phyloP scores from a whole-genome alignment of 139 green algal species.

The Micractinium sp. region DNA sequence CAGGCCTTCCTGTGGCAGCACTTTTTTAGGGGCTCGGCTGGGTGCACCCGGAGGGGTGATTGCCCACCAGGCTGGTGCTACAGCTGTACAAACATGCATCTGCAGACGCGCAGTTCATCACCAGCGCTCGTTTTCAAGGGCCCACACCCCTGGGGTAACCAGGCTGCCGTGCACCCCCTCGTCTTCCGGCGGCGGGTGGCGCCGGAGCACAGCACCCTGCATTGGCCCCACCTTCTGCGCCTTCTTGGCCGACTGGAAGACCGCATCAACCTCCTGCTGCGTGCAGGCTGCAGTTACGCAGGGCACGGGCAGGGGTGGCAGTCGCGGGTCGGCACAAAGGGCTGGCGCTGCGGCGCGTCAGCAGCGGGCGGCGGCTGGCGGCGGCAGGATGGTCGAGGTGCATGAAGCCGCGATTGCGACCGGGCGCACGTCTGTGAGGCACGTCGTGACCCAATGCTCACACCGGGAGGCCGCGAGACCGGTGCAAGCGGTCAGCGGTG shows the following conservation, averaged over 20 bases:
- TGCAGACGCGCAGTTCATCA: too few relatives aligned
- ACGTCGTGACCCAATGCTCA: not conserved
- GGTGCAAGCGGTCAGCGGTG: not conserved
- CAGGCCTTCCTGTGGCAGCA: too few relatives aligned
- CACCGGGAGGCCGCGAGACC: not conserved
- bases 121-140: not conserved
- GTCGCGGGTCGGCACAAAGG: not conserved
- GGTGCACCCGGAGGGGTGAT: too few relatives aligned
- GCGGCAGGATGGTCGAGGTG: not conserved
- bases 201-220: too few relatives aligned
- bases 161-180: too few relatives aligned
- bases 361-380: not conserved
- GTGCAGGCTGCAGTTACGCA: slow-evolving; percentile 80
- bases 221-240: slow-evolving; percentile 71
- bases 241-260: slow-evolving; percentile 78
- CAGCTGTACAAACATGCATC: too few relatives aligned
- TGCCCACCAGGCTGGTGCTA: too few relatives aligned
- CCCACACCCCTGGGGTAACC: too few relatives aligned
- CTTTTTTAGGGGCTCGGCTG: too few relatives aligned
- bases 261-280: slow-evolving; percentile 85
- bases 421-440: not conserved
- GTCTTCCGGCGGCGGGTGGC: too few relatives aligned
- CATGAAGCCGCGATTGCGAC: not conserved
- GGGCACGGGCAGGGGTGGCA: not conserved
- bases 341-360: not conserved